phyloP scores from a whole-genome alignment of 352 stramenopile species.

The Phytophthora capsici region DNA sequence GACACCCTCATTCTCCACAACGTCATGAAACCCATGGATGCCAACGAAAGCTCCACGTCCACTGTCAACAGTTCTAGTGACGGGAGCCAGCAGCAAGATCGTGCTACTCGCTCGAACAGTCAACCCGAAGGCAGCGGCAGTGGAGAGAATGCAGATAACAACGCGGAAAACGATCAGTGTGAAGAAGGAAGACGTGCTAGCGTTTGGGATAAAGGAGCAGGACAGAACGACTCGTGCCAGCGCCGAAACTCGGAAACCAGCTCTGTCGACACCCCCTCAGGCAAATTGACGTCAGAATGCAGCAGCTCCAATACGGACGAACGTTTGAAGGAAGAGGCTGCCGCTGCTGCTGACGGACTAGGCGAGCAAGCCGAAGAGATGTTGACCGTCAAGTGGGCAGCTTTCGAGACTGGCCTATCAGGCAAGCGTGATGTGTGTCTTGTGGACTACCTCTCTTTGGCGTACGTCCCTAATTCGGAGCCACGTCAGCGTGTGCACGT shows the following conservation, averaged over 20 bases:
- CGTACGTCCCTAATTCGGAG: conserved; percentile 67
- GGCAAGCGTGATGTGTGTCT: conserved; percentile 75
- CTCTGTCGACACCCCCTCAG: conserved; percentile 31
- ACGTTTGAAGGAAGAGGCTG: conserved; percentile 35
- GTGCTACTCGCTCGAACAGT: conserved; percentile 18
- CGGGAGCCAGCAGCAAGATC: conserved; percentile 5
- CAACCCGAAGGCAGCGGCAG: conserved; percentile 29
- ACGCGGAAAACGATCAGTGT: conserved; percentile 29
- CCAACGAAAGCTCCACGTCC: conserved; percentile 7
- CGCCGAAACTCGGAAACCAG: conserved; percentile 36
- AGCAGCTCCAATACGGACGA: conserved; percentile 33
- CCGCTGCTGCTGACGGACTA: conserved; percentile 27
- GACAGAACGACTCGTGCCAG: conserved; percentile 8
- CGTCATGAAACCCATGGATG: conserved; percentile 37
- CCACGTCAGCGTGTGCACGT: conserved; percentile 62
- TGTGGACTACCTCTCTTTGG: conserved; percentile 74
- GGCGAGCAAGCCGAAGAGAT: conserved; percentile 56
- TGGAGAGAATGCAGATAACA: conserved; percentile 29
- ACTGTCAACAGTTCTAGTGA: conserved; percentile 19
- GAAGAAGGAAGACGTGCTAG: conserved; percentile 31
- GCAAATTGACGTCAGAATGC: conserved; percentile 27
- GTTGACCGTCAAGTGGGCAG: conserved; percentile 80
- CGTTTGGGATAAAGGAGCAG: conserved; percentile 31
- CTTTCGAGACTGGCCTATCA: conserved; percentile 63
- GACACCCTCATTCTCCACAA: conserved; percentile 81